Evolutionary conservation across 179 eudicot genomes (phyloP).

Genomic region (Vitellaria paradoxa): DNA sequence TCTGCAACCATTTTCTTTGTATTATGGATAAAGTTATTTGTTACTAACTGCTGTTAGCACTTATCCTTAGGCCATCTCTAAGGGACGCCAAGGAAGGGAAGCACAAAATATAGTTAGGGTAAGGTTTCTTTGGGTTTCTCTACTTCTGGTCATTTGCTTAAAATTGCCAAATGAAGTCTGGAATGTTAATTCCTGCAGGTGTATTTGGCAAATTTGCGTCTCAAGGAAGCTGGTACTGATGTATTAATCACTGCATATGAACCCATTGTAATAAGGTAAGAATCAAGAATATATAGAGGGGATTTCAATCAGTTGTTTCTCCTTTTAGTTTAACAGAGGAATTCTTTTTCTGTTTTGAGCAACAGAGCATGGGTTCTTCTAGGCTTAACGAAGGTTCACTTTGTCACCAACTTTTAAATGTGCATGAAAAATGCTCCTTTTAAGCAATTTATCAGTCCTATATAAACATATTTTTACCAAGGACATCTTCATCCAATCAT

Average conservation of each 20-base stretch:
- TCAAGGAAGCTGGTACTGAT: conserved; percentile 83
- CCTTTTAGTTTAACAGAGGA: not conserved
- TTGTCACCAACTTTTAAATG: not conserved
- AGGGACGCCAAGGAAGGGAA: conserved; percentile 93
- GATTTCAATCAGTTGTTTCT: not conserved
- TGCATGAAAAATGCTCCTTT: not conserved
- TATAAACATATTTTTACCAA: too few relatives aligned
- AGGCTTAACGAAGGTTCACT: not conserved
- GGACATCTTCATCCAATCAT: not conserved
- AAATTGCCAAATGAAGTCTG: not conserved
- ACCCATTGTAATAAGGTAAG: conserved; percentile 81
- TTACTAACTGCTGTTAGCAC: conserved; percentile 7
- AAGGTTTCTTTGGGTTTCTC: conserved; percentile 14
- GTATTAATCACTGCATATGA: conserved; percentile 77
- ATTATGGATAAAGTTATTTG: not conserved
- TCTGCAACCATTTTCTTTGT: not conserved
- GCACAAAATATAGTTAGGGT: conserved; percentile 84
- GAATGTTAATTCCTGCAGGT: conserved; percentile 46
- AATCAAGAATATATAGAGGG: not conserved
- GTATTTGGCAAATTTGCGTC: conserved; percentile 82
- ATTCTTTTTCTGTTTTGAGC: not conserved
- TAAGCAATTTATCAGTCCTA: not conserved
- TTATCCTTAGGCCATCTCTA: conserved; percentile 64
- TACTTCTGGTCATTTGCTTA: not conserved
- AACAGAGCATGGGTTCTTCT: not conserved